These are phyloP conservation scores for Xylaria acuta DNA, from an alignment of 495 filamentous ascomycete species.

Conservation along the genomic window DNA sequence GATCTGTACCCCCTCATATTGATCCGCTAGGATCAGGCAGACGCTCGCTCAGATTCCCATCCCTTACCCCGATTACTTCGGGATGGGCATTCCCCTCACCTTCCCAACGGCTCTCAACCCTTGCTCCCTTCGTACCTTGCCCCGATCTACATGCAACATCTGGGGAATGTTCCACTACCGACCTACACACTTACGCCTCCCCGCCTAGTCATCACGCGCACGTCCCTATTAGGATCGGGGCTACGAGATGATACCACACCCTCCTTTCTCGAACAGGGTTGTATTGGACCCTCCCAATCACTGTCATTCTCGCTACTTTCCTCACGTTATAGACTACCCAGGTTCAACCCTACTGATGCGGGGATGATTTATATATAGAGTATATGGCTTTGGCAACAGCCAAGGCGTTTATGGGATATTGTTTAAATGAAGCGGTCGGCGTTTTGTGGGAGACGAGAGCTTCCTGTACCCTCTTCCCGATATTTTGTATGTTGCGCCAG, in stretches of 20 bases:
- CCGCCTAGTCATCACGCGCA: background rate
- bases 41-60: background rate
- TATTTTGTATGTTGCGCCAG: conserved; percentile 4
- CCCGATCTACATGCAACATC: background rate
- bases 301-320: background rate
- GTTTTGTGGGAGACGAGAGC: conserved; percentile 1
- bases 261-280: background rate
- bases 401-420: conserved; percentile 7
- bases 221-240: background rate
- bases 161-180: background rate
- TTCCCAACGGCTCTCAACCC: background rate
- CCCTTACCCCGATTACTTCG: background rate
- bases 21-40: conserved; percentile 1
- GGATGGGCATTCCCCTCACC: background rate
- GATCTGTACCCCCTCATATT: conserved; percentile 15
- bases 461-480: background rate
- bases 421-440: background rate
- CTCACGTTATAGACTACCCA: conserved; percentile 15
- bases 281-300: background rate
- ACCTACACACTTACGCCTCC: background rate
- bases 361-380: conserved; percentile 15
- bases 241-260: background rate
- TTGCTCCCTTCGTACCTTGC: background rate
- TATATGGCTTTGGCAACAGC: conserved; percentile 20
- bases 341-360: conserved; percentile 3